Evolutionary conservation across 805 yeast genomes (phyloP).

Genomic region (Hanseniaspora jakobsenii): DNA sequence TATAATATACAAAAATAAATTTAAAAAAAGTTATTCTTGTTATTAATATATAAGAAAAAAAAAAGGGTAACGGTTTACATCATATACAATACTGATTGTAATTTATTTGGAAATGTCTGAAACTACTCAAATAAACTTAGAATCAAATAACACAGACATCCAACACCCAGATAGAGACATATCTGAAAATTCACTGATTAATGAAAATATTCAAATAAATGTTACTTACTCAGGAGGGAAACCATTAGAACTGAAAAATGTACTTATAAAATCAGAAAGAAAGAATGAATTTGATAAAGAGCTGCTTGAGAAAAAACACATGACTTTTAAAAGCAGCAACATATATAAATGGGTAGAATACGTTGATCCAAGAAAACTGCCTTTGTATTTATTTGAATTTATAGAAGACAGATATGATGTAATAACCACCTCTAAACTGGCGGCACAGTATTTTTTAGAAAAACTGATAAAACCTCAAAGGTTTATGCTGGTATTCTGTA

Average conservation of each 20-base stretch:
- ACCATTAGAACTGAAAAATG: slow-evolving; percentile 7
- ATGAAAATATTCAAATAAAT: slow-evolving; percentile 8
- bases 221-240: not conserved
- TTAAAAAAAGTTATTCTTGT: too few relatives aligned
- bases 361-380: slow-evolving; percentile 14
- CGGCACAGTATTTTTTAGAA: slow-evolving; percentile 15
- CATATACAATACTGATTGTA: too few relatives aligned
- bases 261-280: not conserved
- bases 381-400: not conserved
- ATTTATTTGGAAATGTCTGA: too few relatives aligned
- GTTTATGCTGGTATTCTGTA: slow-evolving; percentile 11
- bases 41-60: too few relatives aligned
- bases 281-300: not conserved
- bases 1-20: too few relatives aligned
- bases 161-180: too few relatives aligned
- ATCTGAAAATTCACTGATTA: not conserved
- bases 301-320: not conserved
- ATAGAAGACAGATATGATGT: not conserved
- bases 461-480: slow-evolving; percentile 12
- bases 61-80: too few relatives aligned
- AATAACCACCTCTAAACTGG: slow-evolving; percentile 9
- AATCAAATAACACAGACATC: too few relatives aligned
- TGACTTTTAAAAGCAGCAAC: not conserved
- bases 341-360: slow-evolving; percentile 13
- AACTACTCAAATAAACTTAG: too few relatives aligned